Evolutionary conservation across 1,284 basidiomycete species (phyloP), one percentile per base, ranked within the genome.

Genomic region (Boletus mariae): DNA sequence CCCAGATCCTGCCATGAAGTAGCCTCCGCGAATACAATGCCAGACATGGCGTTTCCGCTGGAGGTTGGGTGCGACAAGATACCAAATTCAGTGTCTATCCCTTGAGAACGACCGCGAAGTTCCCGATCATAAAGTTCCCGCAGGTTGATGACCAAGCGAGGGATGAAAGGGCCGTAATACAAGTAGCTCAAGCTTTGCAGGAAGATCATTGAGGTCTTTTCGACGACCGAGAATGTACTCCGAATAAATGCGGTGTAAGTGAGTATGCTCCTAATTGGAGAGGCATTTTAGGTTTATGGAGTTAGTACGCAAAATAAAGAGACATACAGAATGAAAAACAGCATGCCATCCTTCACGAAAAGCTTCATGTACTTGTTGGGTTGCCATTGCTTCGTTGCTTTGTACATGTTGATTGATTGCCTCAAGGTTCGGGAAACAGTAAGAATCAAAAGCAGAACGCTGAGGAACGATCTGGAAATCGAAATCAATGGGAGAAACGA

Each of bases 261-360:
- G 41, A 42, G 41, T 13, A 35, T 35, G 15, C 34, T 35, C 34
- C 34, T 35, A 35, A 35, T 5, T 8, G 6, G 6, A n/a, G 7
- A n/a, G 34, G 10, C 1, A 32, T 11, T 12, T 32, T 32, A 29
- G 29, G 8, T 32, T 12, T 5, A 32, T 9, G 5, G 10, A 12
- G 12, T 2, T 12, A 32, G 11, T 2, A 12, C 9, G 11, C 31
- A 35, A 35, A 20, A 20, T 2, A 8, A 5, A 13, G 15, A 38
- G 31, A 52, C 63, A 6, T 35, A 61, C 60, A 63, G 31, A 4
- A 52, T 3, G 34, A 62, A 63, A 29, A 62, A 11, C 52, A 7
- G 3, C 45, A 15, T 4, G 13, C 61, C 61, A 12, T 65, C 61
- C 7, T 43, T 51, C 15, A n/a, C 15, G 6, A 35, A 35, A 35